Evolutionary conservation across 306 rosid genomes (phyloP), one percentile per base, ranked within the genome.

Genomic region (Mimosa pudica): DNA sequence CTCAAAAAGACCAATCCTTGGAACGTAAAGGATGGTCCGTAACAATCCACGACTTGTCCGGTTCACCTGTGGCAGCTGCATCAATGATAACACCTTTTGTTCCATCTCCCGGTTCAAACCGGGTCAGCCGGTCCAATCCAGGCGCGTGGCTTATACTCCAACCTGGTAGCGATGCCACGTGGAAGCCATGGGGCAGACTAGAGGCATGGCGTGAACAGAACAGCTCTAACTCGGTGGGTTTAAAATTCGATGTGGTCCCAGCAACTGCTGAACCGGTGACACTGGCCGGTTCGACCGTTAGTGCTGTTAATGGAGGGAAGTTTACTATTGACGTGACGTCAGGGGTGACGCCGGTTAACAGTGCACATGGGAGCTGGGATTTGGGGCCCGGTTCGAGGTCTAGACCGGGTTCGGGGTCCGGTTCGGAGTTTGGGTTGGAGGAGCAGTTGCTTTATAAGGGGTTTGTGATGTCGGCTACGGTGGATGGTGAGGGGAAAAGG

Each of bases 101-200:
- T 8, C 89, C 89, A 0, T 86, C 89, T 0, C 87, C 89, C 51
- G 89, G 89, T 13, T 83, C 89, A 0, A 87, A 86, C 6, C 82
- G 89, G 54, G 89, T 86, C 71, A 83, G 89, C 45, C 75, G 78
- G 14, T 81, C 89, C 10, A 86, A 86, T 58, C 89, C 89, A 6
- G 87, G 89, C 0, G 87, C 89, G 3, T 86, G 89, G 89, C 87
- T 86, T 52, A 86, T 86, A 1, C 82, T 86, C 58, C 81, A 78
- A 17, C 87, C 89, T 76, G 85, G 85, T 4, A 87, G 85, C 0
- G 89, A 86, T 7, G 89, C 87, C 62, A 86, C 89, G 3, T 86
- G 89, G 89, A 83, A 81, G 81, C 89, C 89, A 0, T 86, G 89
- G 89, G 89, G 89, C 1, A 79, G 89, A 0, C 89, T 86, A 1